Conservation (phyloP, 139 green algal genomes). For the Tetradesmus lagerheimii region DNA sequence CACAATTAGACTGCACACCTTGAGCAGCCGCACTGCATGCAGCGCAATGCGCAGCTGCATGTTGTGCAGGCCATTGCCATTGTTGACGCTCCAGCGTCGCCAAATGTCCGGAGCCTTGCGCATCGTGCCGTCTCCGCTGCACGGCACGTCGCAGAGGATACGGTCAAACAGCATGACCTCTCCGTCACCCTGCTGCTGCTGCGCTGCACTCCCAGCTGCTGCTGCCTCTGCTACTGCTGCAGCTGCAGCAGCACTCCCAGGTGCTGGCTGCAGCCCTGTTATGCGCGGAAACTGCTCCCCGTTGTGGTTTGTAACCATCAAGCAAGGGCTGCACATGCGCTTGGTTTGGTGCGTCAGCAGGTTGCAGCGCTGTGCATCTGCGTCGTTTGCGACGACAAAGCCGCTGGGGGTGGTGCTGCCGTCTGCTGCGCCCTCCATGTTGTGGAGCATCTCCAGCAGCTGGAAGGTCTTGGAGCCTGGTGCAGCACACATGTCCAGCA, state of each 20-base stretch:
- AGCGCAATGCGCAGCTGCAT: conserved; percentile 94
- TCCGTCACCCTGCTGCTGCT: background rate
- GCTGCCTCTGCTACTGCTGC: background rate
- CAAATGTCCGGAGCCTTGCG: conserved; percentile 99
- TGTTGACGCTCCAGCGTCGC: conserved; percentile 81
- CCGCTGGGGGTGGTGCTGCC: conserved; percentile 61
- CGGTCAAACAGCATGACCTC: conserved; percentile 81
- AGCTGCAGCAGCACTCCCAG: background rate
- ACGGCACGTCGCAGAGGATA: conserved; percentile 98
- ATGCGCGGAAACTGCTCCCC: conserved; percentile 88
- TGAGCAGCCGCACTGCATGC: conserved; percentile 84
- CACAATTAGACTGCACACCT: conserved; percentile 64
- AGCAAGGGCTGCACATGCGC: conserved; percentile 87
- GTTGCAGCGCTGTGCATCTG: conserved; percentile 96
- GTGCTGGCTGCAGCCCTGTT: conserved; percentile 15
- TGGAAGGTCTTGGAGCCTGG: conserved; percentile 98
- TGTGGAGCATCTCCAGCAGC: conserved; percentile 95
- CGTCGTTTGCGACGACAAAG: conserved; percentile 97
- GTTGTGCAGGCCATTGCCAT: conserved; percentile 92
- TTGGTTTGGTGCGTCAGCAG: conserved; percentile 98
- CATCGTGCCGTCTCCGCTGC: conserved; percentile 94
- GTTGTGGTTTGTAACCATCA: conserved; percentile 97
- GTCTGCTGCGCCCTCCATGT: conserved; percentile 10
- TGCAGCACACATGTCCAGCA: conserved; percentile 97
- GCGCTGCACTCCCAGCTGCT: background rate